These are phyloP conservation scores for Lasiodiplodia citricola DNA, from an alignment of 2,329 filamentous ascomycete genomes.

Conservation along the genomic window DNA sequence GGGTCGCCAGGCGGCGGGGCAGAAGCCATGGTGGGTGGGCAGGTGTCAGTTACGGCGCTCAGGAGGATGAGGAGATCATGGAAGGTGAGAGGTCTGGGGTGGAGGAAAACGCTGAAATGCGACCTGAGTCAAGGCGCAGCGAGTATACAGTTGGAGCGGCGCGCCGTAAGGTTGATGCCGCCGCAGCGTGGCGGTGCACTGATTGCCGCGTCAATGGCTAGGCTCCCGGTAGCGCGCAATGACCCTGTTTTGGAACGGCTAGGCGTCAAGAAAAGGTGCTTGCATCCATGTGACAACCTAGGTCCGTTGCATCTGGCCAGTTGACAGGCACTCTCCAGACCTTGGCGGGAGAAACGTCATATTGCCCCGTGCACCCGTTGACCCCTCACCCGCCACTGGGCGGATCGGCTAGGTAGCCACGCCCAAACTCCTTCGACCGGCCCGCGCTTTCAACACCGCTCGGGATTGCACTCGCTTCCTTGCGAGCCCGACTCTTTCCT, in stretches of 20 bases:
- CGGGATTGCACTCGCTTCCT: background rate
- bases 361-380: background rate
- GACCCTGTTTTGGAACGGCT: background rate
- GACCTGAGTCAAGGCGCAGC: slow-evolving; percentile 7
- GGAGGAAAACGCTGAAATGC: background rate
- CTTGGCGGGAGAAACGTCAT: slow-evolving; percentile 14
- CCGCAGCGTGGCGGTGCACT: slow-evolving; percentile 16
- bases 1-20: slow-evolving; percentile 17
- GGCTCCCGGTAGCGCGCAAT: background rate
- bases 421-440: background rate
- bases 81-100: no score
- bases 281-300: background rate
- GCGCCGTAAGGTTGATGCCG: background rate
- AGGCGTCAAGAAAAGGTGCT: background rate
- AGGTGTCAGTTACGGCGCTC: background rate
- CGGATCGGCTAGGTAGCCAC: background rate
- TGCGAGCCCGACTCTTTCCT: background rate
- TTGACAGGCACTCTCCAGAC: background rate
- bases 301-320: background rate
- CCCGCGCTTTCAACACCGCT: background rate
- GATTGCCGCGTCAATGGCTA: slow-evolving; percentile 17
- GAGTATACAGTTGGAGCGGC: background rate
- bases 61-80: background rate
- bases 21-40: slow-evolving; percentile 21
- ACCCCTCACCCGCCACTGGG: background rate